Conservation (phyloP, 164 flowering plant species). For the Magnolia kwangsiensis region DNA sequence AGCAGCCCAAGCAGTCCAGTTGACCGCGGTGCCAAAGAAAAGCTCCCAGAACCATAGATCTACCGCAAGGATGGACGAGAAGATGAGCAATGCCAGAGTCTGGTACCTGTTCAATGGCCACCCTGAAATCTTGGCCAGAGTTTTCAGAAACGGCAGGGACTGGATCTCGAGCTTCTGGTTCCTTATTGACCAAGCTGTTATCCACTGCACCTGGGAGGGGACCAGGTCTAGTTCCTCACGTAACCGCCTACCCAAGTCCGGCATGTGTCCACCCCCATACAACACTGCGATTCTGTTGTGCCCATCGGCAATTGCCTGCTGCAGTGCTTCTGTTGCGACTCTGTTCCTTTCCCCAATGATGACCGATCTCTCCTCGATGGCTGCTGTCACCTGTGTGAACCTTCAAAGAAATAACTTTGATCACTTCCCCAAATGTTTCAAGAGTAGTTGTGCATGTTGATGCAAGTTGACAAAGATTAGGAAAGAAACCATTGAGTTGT, state of each 20-base stretch:
- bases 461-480: no score
- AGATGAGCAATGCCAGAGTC: slow-evolving; percentile 74
- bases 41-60: slow-evolving; percentile 99
- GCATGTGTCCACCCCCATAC: slow-evolving; percentile 99
- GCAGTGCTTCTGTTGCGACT: slow-evolving; percentile 71
- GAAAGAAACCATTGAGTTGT: no score
- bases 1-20: slow-evolving; percentile 52
- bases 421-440: background rate
- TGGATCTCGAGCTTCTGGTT: slow-evolving; percentile 42
- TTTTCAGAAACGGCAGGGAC: slow-evolving; percentile 67
- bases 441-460: no score
- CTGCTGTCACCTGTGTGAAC: slow-evolving; percentile 64
- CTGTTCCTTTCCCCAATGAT: slow-evolving; percentile 92
- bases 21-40: slow-evolving; percentile 58
- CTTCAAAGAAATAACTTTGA: slow-evolving; percentile 33
- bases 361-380: slow-evolving; percentile 78
- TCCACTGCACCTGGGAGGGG: slow-evolving; percentile 74
- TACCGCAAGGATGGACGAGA: slow-evolving; percentile 75
- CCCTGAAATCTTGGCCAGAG: slow-evolving; percentile 64
- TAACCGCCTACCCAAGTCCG: slow-evolving; percentile 85
- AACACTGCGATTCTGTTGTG: slow-evolving; percentile 72
- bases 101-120: slow-evolving; percentile 96
- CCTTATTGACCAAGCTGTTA: slow-evolving; percentile 92
- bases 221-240: slow-evolving; percentile 72
- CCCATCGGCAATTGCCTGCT: slow-evolving; percentile 61